Base-by-base conservation (phyloP, 2,329 filamentous ascomycete genomes). In the Colletotrichum sp. region DNA sequence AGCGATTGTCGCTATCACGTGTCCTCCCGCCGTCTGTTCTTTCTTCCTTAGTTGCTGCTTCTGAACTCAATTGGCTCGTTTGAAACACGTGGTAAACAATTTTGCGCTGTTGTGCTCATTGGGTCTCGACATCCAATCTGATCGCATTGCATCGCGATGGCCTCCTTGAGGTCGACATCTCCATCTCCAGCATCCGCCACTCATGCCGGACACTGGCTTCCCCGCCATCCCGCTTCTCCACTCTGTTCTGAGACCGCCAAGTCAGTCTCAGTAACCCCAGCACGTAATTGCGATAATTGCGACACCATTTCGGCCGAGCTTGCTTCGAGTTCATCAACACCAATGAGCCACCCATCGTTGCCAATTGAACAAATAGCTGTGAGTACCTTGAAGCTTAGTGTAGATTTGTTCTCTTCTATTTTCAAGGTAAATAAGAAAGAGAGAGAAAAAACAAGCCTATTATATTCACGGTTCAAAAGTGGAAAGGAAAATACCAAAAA, bases 191-290 rank as follows among this genome's bases (percentile, higher is more conserved):
- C 9, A 30, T 13, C 67, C 48, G 67, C 67, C 34, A 24, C 58
- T 36, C 52, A 24, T 30, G 16, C 71, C 21, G 58, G n/a, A 70
- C 18, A 28, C 15, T 48, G 38, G 4, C 43, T 43, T 65, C 66
- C 66, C 71, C 34, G 71, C 66, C 71, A 70, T 56, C 26, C 71
- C 58, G 28, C 52, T 48, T 71, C 68, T 34, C 66, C 68, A 62
- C 72, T 71, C 26, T 61, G 55, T 5, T 70, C 56, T 70, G 66
- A 55, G 61, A 71, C 61, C 48, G 52, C 72, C 52, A 71, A 71
- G 68, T 75, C 72, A 61, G 61, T 18, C 61, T 61, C 38, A 62
- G 43, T 52, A 24, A 15, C 21, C 55, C 55, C 30, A n/a, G 16
- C 34, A 52, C 52, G 61, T 71, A 61, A 48, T n/a, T 66, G 71